These are phyloP conservation scores for Candida tetrigidarum DNA, from an alignment of 1,139 yeast species.

Conservation along the genomic window DNA sequence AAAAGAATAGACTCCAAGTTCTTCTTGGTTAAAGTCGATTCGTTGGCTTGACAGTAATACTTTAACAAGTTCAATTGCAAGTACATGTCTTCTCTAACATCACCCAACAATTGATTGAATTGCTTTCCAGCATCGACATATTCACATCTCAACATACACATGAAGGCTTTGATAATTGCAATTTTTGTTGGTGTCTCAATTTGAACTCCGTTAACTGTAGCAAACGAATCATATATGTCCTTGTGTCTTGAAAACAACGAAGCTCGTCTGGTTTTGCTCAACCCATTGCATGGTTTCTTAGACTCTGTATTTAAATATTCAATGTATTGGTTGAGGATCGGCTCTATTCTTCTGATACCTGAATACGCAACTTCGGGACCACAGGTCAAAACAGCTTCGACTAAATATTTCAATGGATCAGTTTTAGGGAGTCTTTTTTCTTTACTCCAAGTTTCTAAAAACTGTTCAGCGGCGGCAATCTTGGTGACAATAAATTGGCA, in stretches of 20 bases:
- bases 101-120: conserved; percentile 8
- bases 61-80: conserved; percentile 7
- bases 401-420: conserved; percentile 12
- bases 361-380: conserved; percentile 17
- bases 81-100: conserved; percentile 4
- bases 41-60: conserved; percentile 13
- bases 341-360: conserved; percentile 14
- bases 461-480: conserved; percentile 9
- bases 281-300: neutral
- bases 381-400: conserved; percentile 15
- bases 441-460: conserved; percentile 14
- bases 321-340: conserved; percentile 14
- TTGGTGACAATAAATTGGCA: conserved; percentile 15
- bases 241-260: conserved; percentile 10
- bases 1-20: conserved; percentile 1
- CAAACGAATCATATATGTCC: neutral
- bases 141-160: conserved; percentile 17
- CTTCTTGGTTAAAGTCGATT: conserved; percentile 5
- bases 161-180: conserved; percentile 14
- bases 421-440: conserved; percentile 11
- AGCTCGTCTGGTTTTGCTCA: conserved; percentile 10
- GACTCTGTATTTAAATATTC: conserved; percentile 5
- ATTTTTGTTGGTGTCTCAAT: conserved; percentile 4
- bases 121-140: conserved; percentile 13
- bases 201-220: neutral